phyloP scores from a whole-genome alignment of 2,329 filamentous ascomycete species.

The Cladosporium cucumerinum region DNA sequence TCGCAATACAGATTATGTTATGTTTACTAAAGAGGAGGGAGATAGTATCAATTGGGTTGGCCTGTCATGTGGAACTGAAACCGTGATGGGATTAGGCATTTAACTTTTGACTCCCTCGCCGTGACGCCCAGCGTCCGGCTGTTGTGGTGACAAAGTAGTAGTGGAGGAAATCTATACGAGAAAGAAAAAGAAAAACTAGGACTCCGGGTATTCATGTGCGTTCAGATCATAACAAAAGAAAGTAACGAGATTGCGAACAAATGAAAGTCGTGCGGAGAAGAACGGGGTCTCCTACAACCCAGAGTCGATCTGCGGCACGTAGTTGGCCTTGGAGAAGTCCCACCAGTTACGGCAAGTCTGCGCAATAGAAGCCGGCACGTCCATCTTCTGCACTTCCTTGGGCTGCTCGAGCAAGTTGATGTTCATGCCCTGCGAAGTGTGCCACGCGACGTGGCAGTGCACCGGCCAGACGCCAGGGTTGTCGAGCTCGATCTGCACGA shows the following conservation, averaged over 20 bases:
- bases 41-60: background rate
- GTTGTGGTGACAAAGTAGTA: background rate
- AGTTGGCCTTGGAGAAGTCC: conserved; percentile 46
- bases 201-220: background rate
- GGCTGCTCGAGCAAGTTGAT: conserved; percentile 22
- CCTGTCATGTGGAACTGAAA: background rate
- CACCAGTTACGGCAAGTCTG: conserved; percentile 55
- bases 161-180: background rate
- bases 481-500: conserved; percentile 44
- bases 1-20: background rate
- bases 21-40: background rate
- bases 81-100: background rate
- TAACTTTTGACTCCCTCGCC: background rate
- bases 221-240: background rate
- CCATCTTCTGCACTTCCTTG: conserved; percentile 18
- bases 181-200: background rate
- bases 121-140: background rate
- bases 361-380: conserved; percentile 41
- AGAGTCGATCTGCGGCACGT: conserved; percentile 52
- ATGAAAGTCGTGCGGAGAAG: background rate
- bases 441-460: conserved; percentile 33
- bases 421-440: conserved; percentile 23
- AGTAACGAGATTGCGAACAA: background rate
- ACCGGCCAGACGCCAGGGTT: conserved; percentile 53
- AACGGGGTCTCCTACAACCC: conserved; percentile 47